Evolutionary conservation across 306 rosid genomes (phyloP), one percentile per base, ranked within the genome.

Genomic region (Phaseolus lunatus): DNA sequence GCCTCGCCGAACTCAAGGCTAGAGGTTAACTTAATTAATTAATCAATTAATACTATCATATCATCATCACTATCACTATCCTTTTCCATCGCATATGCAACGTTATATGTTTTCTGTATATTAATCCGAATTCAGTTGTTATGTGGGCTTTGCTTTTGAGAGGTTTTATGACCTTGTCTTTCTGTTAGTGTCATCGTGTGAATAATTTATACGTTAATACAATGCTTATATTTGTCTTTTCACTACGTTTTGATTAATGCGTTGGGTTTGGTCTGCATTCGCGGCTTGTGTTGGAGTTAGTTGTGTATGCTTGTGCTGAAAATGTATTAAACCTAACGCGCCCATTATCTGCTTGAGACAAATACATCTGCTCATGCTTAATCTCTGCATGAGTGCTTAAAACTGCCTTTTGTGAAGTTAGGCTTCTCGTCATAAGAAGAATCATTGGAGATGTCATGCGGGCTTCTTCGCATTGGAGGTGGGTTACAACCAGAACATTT

Each of bases 1-100:
- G 98, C 74, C 97, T 94, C 8, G 97, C 97, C 0, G 97, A 94
- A 88, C 98, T 94, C 61, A 94, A 94, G 94, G 98, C 98, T 8
- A 90, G 96, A 87, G 98, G 98, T 47, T 91, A 81, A 37, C 9
- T 9, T 8, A 39, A 39, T 39, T 39, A 9, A 79, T 41, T 19
- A 5, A 37, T 24, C 7, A 29, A n/a, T 14, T 54, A 54, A 54
- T 22, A 52, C 26, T 35, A 16, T 3, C 0, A 3, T 5, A 41
- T 41, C 47, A 43, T 43, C 4, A 61, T 8, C 1, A 3, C 2
- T 3, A 9, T 31, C 4, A 6, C 0, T 27, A 19, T 35, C 7
- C 5, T 4, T 11, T 57, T 3, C 58, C 49, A 13, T 58, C 53
- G 18, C 5, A 57, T 12, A n/a, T 48, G 13, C 9, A 2, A 8